Conservation (phyloP, 2,329 filamentous ascomycete species). For the Aspergillus brunneoviolaceus region DNA sequence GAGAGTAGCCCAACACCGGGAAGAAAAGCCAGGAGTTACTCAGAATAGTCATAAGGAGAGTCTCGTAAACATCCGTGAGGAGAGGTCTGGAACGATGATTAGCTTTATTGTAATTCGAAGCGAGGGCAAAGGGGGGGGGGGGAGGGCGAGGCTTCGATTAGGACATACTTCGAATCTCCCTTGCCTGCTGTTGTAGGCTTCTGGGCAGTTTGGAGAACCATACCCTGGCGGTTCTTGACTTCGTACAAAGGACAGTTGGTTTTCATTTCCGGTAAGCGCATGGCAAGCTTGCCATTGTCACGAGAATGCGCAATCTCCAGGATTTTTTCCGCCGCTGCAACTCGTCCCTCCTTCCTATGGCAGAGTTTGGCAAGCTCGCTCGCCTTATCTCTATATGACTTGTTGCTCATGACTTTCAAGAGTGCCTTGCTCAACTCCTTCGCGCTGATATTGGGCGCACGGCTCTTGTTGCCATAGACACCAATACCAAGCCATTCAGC, state of each 20-base stretch:
- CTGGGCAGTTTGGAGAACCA: constrained; percentile 9
- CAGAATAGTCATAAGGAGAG: constrained; percentile 14
- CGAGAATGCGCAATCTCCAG: constrained; percentile 18
- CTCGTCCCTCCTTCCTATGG: constrained; percentile 21
- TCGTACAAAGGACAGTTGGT: constrained; percentile 11
- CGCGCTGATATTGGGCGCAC: constrained; percentile 32
- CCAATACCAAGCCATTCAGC: constrained; percentile 46
- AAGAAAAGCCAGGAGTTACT: constrained; percentile 30
- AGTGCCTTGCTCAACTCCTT: constrained; percentile 31
- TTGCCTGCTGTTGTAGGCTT: constrained; percentile 5
- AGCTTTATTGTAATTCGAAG: not conserved
- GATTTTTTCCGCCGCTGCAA: constrained; percentile 22
- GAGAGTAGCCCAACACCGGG: constrained; percentile 74
- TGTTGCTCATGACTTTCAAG: constrained; percentile 20
- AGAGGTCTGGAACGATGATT: constrained; percentile 12
- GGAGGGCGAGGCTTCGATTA: too few species aligned
- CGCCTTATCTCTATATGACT: constrained; percentile 20
- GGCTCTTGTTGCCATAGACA: constrained; percentile 35
- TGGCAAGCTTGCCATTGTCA: constrained; percentile 15
- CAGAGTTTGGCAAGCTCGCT: constrained; percentile 19
- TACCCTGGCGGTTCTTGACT: constrained; percentile 16
- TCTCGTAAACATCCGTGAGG: constrained; percentile 9
- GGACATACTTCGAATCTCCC: constrained; percentile 11
- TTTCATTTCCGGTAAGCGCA: constrained; percentile 18
- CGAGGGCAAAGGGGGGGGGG: too few species aligned